Base-by-base conservation (phyloP, 139 green algal species). In the Chlorella sp. region DNA sequence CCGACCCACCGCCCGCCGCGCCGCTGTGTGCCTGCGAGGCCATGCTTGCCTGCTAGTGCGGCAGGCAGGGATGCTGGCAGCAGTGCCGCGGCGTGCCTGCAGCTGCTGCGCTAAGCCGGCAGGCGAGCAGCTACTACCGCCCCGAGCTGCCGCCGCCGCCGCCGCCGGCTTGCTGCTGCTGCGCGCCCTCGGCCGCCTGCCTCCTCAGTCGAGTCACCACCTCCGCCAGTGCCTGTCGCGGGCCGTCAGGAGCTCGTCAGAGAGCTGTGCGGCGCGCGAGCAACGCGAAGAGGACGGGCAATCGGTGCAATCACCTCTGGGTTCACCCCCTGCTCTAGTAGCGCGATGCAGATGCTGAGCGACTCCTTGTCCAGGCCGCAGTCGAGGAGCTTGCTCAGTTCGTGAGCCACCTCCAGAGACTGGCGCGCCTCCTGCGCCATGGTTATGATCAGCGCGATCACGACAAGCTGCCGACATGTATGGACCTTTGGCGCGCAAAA, bases 321-420 rank as follows among this genome's bases (percentile, higher is more conserved):
- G 73, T 97, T 97, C 0, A 96, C 92, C 3, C 95, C 95, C 26
- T 82, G 89, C 76, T 98, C 93, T 6, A 93, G 62, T 4, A 98
- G 85, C 26, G 88, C 92, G 1, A 96, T 88, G 28, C 95, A 81
- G 3, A 97, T 93, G n/a, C 85, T 86, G 5, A 97, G 77, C 3
- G 89, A 91, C 54, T 96, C 90, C 75, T 91, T 93, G 80, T 96
- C 92, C 26, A 97, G 87, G 13, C 93, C 93, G 36, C 76, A 86
- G 46, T 90, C 84, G 19, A 90, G 73, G 38, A 90, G 28, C 62
- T 88, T 88, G 58, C 19, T 74, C 24, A 90, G 40, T 51, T 90
- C 78, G 60, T 65, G 46, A 4, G 78, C 83, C 8, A 44, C 26
- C 28, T 88, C 60, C 51, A 90, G 73, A 28, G 51, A 11, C 51